These are phyloP conservation scores for Cajanus cajan DNA, from an alignment of 306 rosid species.

Conservation along the genomic window DNA sequence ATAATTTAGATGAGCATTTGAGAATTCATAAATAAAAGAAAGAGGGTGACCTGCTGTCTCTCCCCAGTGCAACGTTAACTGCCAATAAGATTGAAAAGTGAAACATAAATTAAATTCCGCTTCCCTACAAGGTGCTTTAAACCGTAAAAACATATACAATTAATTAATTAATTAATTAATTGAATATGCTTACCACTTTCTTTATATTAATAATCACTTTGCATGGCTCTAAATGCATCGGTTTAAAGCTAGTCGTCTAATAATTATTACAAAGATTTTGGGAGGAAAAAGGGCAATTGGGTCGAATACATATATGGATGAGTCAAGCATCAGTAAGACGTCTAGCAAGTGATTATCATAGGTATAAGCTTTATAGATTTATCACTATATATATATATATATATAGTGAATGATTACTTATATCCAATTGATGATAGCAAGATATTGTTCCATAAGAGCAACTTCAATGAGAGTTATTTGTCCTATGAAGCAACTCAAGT, in stretches of 20 bases:
- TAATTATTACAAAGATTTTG: conserved; percentile 1
- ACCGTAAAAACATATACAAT: no score
- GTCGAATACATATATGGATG: neutral
- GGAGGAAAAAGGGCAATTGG: neutral
- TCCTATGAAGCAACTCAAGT: no score
- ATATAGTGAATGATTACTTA: neutral
- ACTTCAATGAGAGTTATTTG: no score
- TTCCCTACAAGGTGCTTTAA: no score
- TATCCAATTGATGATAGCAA: neutral
- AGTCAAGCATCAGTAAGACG: conserved; percentile 23
- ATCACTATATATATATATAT: no score
- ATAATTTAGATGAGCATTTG: no score
- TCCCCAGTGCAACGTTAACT: conserved; percentile 29
- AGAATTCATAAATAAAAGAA: conserved; percentile 27
- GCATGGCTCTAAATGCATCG: conserved; percentile 23
- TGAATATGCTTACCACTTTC: conserved; percentile 38
- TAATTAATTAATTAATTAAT: neutral
- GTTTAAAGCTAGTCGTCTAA: conserved; percentile 6
- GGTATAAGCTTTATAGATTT: neutral
- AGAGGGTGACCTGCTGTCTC: conserved; percentile 28
- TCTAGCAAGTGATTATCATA: neutral
- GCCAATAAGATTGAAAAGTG: conserved; percentile 40
- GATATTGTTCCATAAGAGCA: no score
- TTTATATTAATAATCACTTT: conserved; percentile 11
- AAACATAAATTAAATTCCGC: conserved; percentile 29